Base-by-base conservation (phyloP, 1,284 basidiomycete species). In the Microbotryum silenes-acaulis region DNA sequence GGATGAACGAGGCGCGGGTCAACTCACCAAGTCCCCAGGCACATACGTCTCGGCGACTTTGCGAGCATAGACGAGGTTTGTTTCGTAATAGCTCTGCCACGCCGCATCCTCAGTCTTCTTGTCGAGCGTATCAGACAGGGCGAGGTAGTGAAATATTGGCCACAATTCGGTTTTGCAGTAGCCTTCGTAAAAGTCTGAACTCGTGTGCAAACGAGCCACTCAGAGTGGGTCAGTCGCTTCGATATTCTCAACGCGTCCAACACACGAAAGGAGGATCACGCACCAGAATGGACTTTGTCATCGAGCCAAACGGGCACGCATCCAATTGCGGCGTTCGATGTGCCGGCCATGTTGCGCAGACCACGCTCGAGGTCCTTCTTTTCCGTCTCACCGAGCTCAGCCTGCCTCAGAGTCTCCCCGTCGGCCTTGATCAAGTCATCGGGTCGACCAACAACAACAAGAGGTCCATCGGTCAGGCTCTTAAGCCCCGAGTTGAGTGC, bases 111-210 rank as follows among this genome's bases (percentile, higher is more conserved):
- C 93, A n/a, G 85, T 85, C 16, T 85, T 85, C 9, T 86, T 83
- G 66, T 65, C 79, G 78, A 51, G 77, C 74, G 47, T 77, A 75
- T 60, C 80, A 73, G 53, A 78, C 73, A 64, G 76, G 60, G 97
- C 85, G 61, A 98, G 83, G 75, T 98, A 98, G 79, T 98, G 96
- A 82, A 98, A 96, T 31, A 97, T 80, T 0, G 94, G 96, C 94
- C 94, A 99, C 56, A 99, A 84, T 45, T 50, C 66, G 56, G 62
- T 61, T 62, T 99, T 99, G 83, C 93, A 97, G 78, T 97, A 97
- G 0, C 92, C 93, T 71, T 78, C 76, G 69, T 73, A 72, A 53
- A 72, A 69, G 37, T 63, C 66, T 52, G 56, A 25, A 10, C 20
- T 45, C 53, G 29, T 16, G 61, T 59, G 42, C 67, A 10, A 59